These are phyloP conservation scores for Ascomycota sp. DNA, from an alignment of 2,329 filamentous ascomycete genomes.

Conservation along the genomic window DNA sequence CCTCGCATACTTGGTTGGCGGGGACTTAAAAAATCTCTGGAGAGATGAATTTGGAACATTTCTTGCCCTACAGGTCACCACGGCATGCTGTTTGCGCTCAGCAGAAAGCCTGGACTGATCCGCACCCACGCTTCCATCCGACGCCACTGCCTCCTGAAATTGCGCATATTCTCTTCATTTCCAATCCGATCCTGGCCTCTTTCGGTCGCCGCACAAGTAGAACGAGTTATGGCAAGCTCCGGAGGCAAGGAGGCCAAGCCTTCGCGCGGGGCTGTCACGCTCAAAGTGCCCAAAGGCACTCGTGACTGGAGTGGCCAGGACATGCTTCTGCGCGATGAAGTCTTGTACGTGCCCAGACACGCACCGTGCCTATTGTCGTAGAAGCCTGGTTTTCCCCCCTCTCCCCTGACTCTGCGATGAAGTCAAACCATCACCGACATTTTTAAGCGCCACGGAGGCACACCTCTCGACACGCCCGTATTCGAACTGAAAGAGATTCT, in stretches of 20 bases:
- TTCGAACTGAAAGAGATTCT: conserved; percentile 79
- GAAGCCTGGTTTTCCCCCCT: no score
- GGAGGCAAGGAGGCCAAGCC: conserved; percentile 17
- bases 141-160: neutral
- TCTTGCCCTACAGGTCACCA: conserved; percentile 1
- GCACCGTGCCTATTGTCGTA: no score
- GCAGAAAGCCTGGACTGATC: conserved; percentile 1
- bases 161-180: neutral
- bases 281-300: conserved; percentile 83
- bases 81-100: conserved; percentile 5
- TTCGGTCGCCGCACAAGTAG: neutral
- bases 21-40: no score
- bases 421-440: conserved; percentile 47
- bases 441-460: conserved; percentile 68
- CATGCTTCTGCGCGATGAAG: conserved; percentile 62
- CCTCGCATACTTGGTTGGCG: no score
- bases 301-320: conserved; percentile 69
- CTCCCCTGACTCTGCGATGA: neutral
- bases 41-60: no score
- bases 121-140: neutral
- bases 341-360: conserved; percentile 39
- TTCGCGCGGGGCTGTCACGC: conserved; percentile 28
- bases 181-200: neutral
- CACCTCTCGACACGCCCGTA: conserved; percentile 61
- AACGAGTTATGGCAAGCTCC: conserved; percentile 12